Evolutionary conservation across 1,139 yeast species (phyloP).

Genomic region (Yamadazyma kanchanaburiensis): DNA sequence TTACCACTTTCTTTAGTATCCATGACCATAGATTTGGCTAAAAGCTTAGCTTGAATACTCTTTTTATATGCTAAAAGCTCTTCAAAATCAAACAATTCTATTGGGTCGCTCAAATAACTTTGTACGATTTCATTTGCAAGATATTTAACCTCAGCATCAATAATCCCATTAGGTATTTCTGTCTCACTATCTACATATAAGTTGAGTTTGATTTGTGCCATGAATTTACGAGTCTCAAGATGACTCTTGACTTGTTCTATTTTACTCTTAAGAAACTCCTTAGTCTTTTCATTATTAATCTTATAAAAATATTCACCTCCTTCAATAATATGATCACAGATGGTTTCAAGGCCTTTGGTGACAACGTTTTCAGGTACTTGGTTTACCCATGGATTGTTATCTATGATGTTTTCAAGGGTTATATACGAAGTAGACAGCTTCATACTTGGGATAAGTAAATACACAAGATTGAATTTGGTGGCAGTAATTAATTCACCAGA

Average conservation of each 20-base stretch:
- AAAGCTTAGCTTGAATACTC: conserved; percentile 16
- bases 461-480: conserved; percentile 41
- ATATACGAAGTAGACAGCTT: conserved; percentile 29
- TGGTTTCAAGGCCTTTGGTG: conserved; percentile 19
- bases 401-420: conserved; percentile 48
- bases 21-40: conserved; percentile 10
- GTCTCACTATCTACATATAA: conserved; percentile 19
- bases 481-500: conserved; percentile 39
- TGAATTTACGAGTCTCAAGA: conserved; percentile 16
- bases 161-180: conserved; percentile 26
- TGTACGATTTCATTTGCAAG: conserved; percentile 11
- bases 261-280: conserved; percentile 27
- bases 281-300: conserved; percentile 30
- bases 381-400: conserved; percentile 27
- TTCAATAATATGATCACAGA: conserved; percentile 48
- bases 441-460: conserved; percentile 39
- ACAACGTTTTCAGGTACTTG: conserved; percentile 22
- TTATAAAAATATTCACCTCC: conserved; percentile 49
- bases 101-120: conserved; percentile 7
- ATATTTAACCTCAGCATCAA: conserved; percentile 15
- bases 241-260: conserved; percentile 15
- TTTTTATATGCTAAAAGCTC: conserved; percentile 27
- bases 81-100: conserved; percentile 20
- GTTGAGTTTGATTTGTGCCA: conserved; percentile 35
- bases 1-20: conserved; percentile 9